These are phyloP conservation scores for Collybia nuda DNA, from an alignment of 768 basidiomycete genomes.

Conservation along the genomic window DNA sequence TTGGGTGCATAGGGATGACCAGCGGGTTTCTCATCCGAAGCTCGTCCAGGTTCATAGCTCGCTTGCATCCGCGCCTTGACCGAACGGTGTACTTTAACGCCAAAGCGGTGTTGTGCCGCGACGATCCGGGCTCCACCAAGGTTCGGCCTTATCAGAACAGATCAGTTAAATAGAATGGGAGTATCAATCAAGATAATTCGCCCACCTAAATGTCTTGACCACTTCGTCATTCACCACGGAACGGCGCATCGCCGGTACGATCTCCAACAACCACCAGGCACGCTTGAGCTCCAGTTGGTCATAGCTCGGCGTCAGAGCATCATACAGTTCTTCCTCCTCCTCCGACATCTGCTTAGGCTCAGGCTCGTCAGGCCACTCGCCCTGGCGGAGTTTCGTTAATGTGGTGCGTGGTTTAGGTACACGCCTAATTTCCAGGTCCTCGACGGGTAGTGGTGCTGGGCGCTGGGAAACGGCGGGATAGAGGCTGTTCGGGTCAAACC, in stretches of 20 bases:
- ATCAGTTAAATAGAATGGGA: too few relatives aligned
- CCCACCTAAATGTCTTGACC: conserved; percentile 17
- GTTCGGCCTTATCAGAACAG: conserved; percentile 20
- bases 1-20: conserved; percentile 21
- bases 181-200: background rate
- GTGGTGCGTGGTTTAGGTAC: background rate
- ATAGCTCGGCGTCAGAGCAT: conserved; percentile 45
- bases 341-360: conserved; percentile 18
- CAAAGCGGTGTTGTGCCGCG: conserved; percentile 31
- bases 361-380: too few relatives aligned
- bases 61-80: conserved; percentile 58
- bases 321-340: conserved; percentile 54
- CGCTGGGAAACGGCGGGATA: conserved; percentile 32
- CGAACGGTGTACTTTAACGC: conserved; percentile 45
- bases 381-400: too few relatives aligned
- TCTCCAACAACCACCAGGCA: conserved; percentile 63
- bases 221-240: conserved; percentile 31
- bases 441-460: conserved; percentile 25
- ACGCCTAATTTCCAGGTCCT: background rate
- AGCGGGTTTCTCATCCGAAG: conserved; percentile 6
- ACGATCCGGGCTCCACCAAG: conserved; percentile 36
- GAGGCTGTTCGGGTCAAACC: conserved; percentile 40
- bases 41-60: conserved; percentile 19
- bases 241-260: conserved; percentile 34
- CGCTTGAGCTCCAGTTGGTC: conserved; percentile 44